Evolutionary conservation across 2,329 filamentous ascomycete genomes (phyloP), one percentile per base, ranked within the genome.

Genomic region (Zymoseptoria tritici): DNA sequence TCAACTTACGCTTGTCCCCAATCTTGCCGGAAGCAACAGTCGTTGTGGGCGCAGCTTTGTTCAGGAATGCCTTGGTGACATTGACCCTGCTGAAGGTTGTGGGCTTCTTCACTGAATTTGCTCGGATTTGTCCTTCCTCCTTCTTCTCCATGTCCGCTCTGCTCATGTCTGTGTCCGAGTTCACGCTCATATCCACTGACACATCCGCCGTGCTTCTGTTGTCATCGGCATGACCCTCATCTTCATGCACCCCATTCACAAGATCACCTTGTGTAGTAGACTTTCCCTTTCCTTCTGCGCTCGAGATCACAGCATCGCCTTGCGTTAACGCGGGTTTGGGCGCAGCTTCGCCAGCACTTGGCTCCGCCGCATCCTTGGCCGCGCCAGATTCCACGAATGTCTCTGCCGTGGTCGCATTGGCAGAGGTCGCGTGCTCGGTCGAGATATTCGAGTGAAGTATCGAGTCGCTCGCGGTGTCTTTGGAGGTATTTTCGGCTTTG

Each of bases 11-110:
- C 77, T 85, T 86, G 52, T 86, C 83, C 49, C 80, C 77, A 36
- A 74, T 66, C 70, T 83, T 83, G 49, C 60, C 58, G 3, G 66
- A 55, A 36, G 79, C 72, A 42, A 76, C 67, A 9, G 81, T 77
- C 36, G 78, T 74, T n/a, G 81, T 75, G n/a, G 82, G 73, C 20
- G 77, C 79, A 22, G 84, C 81, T 74, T 93, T 93, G 61, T 88
- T 84, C n/a, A 94, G 80, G 71, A 93, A 95, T 51, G 85, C 91
- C 75, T 89, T 91, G 66, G 92, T 93, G 66, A 93, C 88, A 4
- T 89, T 92, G 54, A 94, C 88, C 19, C 90, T 84, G 75, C 94
- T 95, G 80, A 95, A 94, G 11, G 85, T 87, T 19, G 86, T 78
- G 20, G 86, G 85, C 74, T 90, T 93, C 80, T 89, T 91, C 63